A percentile compares a stretch with the other conserved stretches of the same genome.
Evolutionary conservation across 768 basidiomycete genomes (phyloP).

Genomic region (Rhizopogon salebrosus): DNA sequence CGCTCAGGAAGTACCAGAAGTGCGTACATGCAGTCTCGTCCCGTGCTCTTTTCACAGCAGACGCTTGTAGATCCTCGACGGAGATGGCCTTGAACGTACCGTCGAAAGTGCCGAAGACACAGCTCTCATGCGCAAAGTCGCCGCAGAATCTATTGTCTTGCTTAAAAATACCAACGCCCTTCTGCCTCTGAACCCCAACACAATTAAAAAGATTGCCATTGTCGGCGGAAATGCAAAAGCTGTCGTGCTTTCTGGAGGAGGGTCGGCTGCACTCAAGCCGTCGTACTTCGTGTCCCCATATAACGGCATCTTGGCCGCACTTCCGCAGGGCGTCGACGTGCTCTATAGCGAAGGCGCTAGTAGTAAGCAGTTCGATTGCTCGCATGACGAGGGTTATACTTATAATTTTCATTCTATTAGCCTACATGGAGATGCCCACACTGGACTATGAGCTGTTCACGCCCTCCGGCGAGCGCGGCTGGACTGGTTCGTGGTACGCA

Average conservation of each 20-base stretch:
- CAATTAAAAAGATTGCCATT: conserved; percentile 66
- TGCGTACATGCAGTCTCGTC: conserved; percentile 14
- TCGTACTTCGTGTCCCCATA: conserved; percentile 76
- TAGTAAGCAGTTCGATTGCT: conserved; percentile 33
- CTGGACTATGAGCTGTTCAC: conserved; percentile 66
- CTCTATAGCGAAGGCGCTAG: conserved; percentile 66
- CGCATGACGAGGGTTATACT: not conserved
- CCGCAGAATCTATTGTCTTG: conserved; percentile 66
- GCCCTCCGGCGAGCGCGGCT: conserved; percentile 55
- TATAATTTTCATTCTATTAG: conserved; percentile 27
- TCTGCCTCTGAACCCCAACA: conserved; percentile 30
- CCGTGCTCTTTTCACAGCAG: not conserved
- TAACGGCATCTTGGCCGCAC: conserved; percentile 63
- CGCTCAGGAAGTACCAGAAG: conserved; percentile 62
- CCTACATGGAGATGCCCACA: conserved; percentile 58
- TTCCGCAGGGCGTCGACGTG: conserved; percentile 46
- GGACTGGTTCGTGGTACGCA: conserved; percentile 57
- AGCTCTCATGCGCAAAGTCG: conserved; percentile 59
- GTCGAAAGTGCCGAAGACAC: conserved; percentile 59
- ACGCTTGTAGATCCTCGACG: conserved; percentile 52
- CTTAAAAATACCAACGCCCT: conserved; percentile 60
- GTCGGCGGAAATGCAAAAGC: conserved; percentile 65
- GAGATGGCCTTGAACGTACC: conserved; percentile 63
- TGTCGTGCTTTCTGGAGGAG: conserved; percentile 69
- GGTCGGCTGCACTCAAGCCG: conserved; percentile 64